A percentile compares a stretch with the other conserved stretches of the same genome.
phyloP scores from a whole-genome alignment of 108 stramenopile genomes.

The Skeletonema grethae region DNA sequence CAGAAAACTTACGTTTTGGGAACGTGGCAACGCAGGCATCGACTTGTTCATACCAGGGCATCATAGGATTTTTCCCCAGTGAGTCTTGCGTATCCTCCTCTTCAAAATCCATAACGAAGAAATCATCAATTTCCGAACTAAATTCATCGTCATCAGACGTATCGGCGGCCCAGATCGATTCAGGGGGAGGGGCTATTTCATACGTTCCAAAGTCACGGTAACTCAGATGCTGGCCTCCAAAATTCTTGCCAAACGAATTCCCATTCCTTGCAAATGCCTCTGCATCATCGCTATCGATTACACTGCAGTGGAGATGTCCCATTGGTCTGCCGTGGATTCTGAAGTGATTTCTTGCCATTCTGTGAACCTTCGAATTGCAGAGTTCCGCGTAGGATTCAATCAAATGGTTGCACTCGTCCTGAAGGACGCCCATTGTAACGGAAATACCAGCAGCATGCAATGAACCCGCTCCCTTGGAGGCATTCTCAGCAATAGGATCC shows the following conservation, averaged over 20 bases:
- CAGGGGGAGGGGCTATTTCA: slow-evolving; percentile 82
- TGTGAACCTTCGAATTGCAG: slow-evolving; percentile 61
- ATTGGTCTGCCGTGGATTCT: slow-evolving; percentile 59
- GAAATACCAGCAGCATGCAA: slow-evolving; percentile 69
- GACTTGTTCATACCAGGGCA: slow-evolving; percentile 88
- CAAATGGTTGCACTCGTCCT: slow-evolving; percentile 57
- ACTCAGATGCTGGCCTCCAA: slow-evolving; percentile 70
- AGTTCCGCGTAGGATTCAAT: slow-evolving; percentile 60
- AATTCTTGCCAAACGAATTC: slow-evolving; percentile 82
- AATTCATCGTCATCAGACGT: slow-evolving; percentile 37
- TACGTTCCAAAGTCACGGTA: slow-evolving; percentile 82
- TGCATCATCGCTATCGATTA: slow-evolving; percentile 79
- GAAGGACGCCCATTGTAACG: slow-evolving; percentile 63
- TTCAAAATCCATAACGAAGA: slow-evolving; percentile 60
- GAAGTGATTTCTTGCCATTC: slow-evolving; percentile 72
- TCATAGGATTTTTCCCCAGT: slow-evolving; percentile 66
- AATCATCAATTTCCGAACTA: slow-evolving; percentile 44
- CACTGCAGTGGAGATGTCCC: slow-evolving; percentile 85
- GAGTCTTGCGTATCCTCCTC: slow-evolving; percentile 55
- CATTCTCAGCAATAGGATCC: slow-evolving; percentile 66
- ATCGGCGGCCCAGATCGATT: slow-evolving; percentile 66
- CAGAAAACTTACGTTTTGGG: slow-evolving; percentile 36
- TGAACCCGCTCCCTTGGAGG: slow-evolving; percentile 60
- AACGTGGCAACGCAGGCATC: slow-evolving; percentile 79
- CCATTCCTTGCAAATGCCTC: slow-evolving; percentile 86